phyloP scores from a whole-genome alignment of 1,139 yeast species.

The Diutina neorugosa region DNA sequence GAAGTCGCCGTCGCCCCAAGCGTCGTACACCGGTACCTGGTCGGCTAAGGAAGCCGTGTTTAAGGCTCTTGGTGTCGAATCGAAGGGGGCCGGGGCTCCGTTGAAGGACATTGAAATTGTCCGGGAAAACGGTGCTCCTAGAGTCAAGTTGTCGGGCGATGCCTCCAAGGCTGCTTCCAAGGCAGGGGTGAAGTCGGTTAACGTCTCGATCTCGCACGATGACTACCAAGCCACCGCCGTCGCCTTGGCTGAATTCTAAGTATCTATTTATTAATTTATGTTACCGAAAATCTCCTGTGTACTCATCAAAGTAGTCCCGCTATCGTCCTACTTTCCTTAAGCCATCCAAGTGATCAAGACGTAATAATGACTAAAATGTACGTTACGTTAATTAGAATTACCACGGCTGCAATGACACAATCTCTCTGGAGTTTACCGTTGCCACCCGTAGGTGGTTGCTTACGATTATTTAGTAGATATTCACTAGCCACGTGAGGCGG shows the following conservation, averaged over 20 bases:
- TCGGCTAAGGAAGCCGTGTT: conserved; percentile 98
- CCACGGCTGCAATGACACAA: too few species aligned
- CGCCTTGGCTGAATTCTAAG: conserved; percentile 63
- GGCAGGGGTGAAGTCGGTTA: conserved; percentile 61
- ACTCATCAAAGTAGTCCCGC: too few species aligned
- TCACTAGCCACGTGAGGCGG: too few species aligned
- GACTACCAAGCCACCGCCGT: conserved; percentile 97
- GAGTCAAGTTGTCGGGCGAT: conserved; percentile 60
- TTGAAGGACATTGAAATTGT: conserved; percentile 80
- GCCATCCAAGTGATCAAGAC: too few species aligned
- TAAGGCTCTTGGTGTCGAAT: conserved; percentile 82
- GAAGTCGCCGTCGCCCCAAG: conserved; percentile 62
- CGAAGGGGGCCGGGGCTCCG: conserved; percentile 93
- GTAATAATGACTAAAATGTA: too few species aligned
- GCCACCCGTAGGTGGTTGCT: too few species aligned
- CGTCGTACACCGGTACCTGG: conserved; percentile 97
- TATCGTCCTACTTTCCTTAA: too few species aligned
- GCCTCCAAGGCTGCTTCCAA: conserved; percentile 64
- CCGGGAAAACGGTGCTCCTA: conserved; percentile 78
- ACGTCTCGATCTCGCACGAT: conserved; percentile 89
- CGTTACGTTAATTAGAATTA: too few species aligned
- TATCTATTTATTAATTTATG: background rate
- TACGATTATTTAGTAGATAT: too few species aligned
- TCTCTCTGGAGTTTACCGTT: too few species aligned
- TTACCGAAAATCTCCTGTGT: too few species aligned